Percentiles rank a stretch among this genome's conserved stretches.
Evolutionary conservation across 2,329 filamentous ascomycete species (phyloP).

Genomic region (Xylariaceae sp.): DNA sequence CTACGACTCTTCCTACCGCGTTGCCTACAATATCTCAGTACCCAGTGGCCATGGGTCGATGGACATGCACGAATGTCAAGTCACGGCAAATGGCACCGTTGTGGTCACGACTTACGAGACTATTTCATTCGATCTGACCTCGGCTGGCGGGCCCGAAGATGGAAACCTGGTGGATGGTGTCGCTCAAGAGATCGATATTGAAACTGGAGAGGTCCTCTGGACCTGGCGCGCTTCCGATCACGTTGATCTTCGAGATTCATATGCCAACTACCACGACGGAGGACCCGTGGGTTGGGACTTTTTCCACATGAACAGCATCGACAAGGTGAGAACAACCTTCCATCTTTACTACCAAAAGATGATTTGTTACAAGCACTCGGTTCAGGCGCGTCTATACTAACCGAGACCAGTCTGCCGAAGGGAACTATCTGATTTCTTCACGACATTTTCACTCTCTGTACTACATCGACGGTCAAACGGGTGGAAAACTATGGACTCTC

Average conservation of each 20-base stretch:
- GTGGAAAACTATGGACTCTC: constrained; percentile 10
- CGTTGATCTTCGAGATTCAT: constrained; percentile 10
- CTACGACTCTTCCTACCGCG: constrained; percentile 19
- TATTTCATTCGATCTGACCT: constrained; percentile 9
- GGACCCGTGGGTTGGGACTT: constrained; percentile 8
- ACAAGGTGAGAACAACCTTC: constrained; percentile 7
- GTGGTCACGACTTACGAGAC: constrained; percentile 18
- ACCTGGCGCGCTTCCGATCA: constrained; percentile 14
- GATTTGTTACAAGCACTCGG: too few relatives aligned
- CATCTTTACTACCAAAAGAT: not conserved
- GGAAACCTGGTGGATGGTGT: constrained; percentile 11
- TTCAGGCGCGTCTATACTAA: not conserved
- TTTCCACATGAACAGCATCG: constrained; percentile 15
- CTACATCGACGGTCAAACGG: constrained; percentile 7
- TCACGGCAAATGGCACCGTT: constrained; percentile 18
- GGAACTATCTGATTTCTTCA: constrained; percentile 15
- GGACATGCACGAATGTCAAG: constrained; percentile 20
- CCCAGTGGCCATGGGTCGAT: constrained; percentile 4
- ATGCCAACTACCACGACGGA: constrained; percentile 3
- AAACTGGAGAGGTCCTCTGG: constrained; percentile 13
- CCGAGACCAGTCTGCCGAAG: constrained; percentile 7
- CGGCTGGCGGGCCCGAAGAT: constrained; percentile 8
- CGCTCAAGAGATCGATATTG: constrained; percentile 16
- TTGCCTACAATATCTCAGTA: constrained; percentile 16
- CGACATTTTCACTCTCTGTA: constrained; percentile 12